Conservation (phyloP, 1,284 basidiomycete genomes). For the Ceratobasidium sp. region DNA sequence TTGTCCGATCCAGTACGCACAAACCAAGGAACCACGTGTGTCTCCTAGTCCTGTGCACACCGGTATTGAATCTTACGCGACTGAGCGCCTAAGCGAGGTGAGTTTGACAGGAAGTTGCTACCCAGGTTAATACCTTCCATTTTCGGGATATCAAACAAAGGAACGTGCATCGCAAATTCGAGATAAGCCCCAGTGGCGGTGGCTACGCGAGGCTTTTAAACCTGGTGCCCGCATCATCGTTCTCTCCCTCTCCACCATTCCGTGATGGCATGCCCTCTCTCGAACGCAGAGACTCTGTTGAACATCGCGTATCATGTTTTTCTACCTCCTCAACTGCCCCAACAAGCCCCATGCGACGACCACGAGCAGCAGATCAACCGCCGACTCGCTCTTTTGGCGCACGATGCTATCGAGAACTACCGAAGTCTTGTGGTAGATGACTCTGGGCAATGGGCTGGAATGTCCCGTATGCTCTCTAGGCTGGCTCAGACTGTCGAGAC, state of each 20-base stretch:
- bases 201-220: neutral
- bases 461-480: neutral
- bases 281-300: neutral
- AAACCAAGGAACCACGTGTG: neutral
- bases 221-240: neutral
- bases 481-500: neutral
- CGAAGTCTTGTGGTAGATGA: neutral
- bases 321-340: constrained; percentile 14
- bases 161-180: neutral
- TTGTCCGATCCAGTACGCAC: neutral
- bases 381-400: neutral
- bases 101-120: neutral
- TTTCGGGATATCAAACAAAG: neutral
- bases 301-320: constrained; percentile 24
- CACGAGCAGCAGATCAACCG: neutral
- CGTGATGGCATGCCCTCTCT: constrained; percentile 57
- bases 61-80: neutral
- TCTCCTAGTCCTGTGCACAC: neutral
- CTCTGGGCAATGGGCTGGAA: neutral
- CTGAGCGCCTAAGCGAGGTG: neutral
- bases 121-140: neutral
- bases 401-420: neutral
- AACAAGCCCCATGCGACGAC: constrained; percentile 3
- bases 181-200: neutral
- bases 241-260: constrained; percentile 56